These are phyloP conservation scores for Brassica carinata DNA, from an alignment of 345 rosid genomes.

Conservation along the genomic window DNA sequence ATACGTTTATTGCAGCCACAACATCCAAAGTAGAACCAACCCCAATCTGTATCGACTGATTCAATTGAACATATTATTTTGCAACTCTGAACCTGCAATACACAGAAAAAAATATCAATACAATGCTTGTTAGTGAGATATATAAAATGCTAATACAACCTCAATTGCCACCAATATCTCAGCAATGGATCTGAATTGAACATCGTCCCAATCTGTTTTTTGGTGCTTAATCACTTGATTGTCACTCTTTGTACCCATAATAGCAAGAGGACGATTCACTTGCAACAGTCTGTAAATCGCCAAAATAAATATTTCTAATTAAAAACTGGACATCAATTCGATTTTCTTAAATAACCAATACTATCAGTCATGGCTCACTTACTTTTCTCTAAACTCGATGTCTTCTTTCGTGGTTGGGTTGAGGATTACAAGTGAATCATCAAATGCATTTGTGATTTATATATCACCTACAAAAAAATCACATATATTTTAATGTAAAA, in stretches of 20 bases:
- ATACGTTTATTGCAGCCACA: background rate
- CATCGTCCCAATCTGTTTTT: background rate
- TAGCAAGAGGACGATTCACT: background rate
- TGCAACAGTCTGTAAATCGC: background rate
- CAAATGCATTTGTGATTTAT: background rate
- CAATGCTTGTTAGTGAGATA: background rate
- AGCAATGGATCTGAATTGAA: background rate
- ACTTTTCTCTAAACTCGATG: background rate
- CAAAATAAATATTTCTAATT: background rate
- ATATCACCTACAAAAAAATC: background rate
- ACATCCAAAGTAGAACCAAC: background rate
- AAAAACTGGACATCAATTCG: background rate
- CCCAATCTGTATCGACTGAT: background rate
- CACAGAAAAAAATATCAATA: background rate
- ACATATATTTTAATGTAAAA: no score
- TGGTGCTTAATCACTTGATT: background rate
- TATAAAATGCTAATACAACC: background rate
- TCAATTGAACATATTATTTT: background rate
- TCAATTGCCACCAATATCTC: background rate
- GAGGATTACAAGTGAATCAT: background rate
- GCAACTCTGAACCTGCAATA: background rate
- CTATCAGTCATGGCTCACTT: background rate
- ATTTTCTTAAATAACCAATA: background rate
- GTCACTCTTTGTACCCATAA: background rate
- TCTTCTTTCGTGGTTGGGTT: background rate